These are phyloP conservation scores for Sonneratia alba DNA, from an alignment of 345 rosid genomes.

Conservation along the genomic window DNA sequence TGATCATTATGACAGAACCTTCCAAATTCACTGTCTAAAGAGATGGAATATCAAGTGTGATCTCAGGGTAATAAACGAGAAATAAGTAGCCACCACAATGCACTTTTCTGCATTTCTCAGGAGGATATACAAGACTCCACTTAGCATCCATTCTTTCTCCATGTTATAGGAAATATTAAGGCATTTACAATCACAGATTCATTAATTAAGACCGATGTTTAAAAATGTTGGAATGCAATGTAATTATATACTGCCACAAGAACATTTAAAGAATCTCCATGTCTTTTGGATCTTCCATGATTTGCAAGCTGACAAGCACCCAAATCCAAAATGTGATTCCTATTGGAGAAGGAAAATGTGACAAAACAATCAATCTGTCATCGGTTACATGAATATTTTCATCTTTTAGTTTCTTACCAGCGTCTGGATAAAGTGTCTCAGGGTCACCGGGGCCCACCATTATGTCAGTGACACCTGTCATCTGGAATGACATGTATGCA, in stretches of 20 bases:
- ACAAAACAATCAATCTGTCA: background rate
- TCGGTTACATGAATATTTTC: constrained; percentile 3
- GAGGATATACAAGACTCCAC: no score
- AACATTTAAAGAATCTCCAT: background rate
- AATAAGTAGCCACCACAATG: background rate
- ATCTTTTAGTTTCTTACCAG: constrained; percentile 37
- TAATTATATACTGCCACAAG: background rate
- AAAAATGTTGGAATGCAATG: background rate
- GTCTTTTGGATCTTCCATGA: background rate
- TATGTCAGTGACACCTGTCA: constrained; percentile 87
- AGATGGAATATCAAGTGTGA: background rate
- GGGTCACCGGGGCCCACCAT: constrained; percentile 73
- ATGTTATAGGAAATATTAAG: background rate
- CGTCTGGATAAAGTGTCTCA: constrained; percentile 75
- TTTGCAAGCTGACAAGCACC: background rate
- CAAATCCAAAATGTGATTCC: background rate
- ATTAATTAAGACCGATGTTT: background rate
- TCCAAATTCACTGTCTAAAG: background rate
- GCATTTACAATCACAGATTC: background rate
- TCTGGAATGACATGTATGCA: constrained; percentile 95
- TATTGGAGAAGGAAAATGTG: background rate
- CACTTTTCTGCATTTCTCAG: background rate
- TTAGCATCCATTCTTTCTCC: background rate
- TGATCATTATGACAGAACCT: background rate
- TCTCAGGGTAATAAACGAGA: background rate